These are phyloP conservation scores for Tilletia walkeri DNA, from an alignment of 1,284 basidiomycete species.

Conservation along the genomic window DNA sequence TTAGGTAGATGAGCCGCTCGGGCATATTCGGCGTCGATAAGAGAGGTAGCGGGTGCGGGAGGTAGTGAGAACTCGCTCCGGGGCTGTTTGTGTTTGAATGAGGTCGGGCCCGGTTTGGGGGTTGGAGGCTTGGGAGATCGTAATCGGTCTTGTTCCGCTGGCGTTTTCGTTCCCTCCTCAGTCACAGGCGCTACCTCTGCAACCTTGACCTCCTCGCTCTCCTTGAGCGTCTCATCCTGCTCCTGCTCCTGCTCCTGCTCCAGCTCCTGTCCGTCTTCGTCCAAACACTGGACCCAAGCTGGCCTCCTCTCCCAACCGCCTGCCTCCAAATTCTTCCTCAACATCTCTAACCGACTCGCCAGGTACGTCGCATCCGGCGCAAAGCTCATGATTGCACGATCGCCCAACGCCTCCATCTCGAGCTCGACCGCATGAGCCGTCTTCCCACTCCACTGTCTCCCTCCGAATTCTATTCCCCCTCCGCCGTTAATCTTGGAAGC, in stretches of 20 bases:
- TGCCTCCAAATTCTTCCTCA: constrained; percentile 45
- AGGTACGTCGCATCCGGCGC: constrained; percentile 47
- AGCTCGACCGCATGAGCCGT: constrained; percentile 50
- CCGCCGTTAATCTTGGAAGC: constrained; percentile 21
- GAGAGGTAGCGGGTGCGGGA: background rate
- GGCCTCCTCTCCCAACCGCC: constrained; percentile 26
- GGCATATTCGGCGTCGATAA: background rate
- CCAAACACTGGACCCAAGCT: constrained; percentile 34
- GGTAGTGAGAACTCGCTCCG: background rate
- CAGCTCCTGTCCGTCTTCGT: constrained; percentile 31
- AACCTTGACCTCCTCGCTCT: background rate
- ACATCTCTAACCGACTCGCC: constrained; percentile 41
- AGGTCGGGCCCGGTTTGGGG: background rate
- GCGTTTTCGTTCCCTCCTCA: background rate
- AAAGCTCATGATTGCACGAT: constrained; percentile 44
- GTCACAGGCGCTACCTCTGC: background rate
- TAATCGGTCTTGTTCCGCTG: too few species aligned
- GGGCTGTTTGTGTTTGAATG: background rate
- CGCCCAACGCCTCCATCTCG: constrained; percentile 44
- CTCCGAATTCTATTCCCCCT: constrained; percentile 35
- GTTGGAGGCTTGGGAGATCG: too few species aligned
- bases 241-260: constrained; percentile 12
- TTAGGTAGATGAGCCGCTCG: background rate
- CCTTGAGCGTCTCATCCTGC: background rate
- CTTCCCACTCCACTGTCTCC: constrained; percentile 45